These are phyloP conservation scores for Wallemia hederae DNA, from an alignment of 1,284 basidiomycete species.

Conservation along the genomic window DNA sequence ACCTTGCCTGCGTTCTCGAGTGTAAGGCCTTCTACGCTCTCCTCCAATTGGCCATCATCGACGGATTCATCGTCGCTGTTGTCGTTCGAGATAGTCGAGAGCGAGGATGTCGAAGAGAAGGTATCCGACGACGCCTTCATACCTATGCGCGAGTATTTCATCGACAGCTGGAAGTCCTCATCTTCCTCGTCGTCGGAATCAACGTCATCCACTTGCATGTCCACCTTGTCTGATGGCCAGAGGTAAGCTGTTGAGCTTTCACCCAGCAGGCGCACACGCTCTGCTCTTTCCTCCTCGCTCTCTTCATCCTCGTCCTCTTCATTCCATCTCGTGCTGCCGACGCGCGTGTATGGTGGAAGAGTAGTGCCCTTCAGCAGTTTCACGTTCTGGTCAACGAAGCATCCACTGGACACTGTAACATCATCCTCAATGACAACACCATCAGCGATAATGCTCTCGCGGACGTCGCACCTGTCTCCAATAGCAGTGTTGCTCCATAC, in stretches of 20 bases:
- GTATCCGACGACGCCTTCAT: constrained; percentile 9
- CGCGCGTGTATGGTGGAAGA: constrained; percentile 36
- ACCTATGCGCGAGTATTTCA: constrained; percentile 3
- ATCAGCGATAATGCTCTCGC: constrained; percentile 30
- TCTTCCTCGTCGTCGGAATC: constrained; percentile 14
- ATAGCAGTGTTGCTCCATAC: constrained; percentile 51
- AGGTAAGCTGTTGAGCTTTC: constrained; percentile 8
- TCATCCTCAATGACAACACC: constrained; percentile 16
- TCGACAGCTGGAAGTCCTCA: not conserved
- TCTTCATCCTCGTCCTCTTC: constrained; percentile 15
- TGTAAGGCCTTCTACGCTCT: constrained; percentile 2
- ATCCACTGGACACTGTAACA: constrained; percentile 20
- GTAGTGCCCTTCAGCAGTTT: constrained; percentile 37
- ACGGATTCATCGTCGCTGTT: constrained; percentile 1
- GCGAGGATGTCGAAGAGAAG: constrained; percentile 9
- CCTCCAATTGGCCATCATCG: constrained; percentile 2
- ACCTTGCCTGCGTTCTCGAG: constrained; percentile 1
- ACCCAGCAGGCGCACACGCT: constrained; percentile 6
- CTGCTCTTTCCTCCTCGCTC: constrained; percentile 8
- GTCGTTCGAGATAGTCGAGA: constrained; percentile 3
- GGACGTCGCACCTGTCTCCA: constrained; percentile 42
- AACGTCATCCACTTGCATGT: constrained; percentile 12
- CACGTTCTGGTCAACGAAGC: constrained; percentile 37
- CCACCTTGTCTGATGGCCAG: constrained; percentile 11
- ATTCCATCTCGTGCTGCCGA: constrained; percentile 16